A percentile compares a stretch with the other conserved stretches of the same genome.
Evolutionary conservation across 2,329 filamentous ascomycete species (phyloP).

Genomic region (Achaetomium macrosporum): DNA sequence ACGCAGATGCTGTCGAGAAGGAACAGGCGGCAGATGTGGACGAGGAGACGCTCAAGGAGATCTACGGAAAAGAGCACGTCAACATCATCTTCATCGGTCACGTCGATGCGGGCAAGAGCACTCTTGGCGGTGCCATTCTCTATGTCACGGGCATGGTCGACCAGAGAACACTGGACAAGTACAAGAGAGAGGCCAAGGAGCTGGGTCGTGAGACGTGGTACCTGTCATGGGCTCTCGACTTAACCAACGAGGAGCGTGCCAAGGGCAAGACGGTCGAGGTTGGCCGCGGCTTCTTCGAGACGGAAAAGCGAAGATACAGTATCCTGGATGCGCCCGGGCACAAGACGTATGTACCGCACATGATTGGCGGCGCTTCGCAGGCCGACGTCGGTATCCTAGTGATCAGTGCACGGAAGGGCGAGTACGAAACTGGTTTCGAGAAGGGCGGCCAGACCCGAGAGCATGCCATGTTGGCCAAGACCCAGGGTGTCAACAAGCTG

Average conservation of each 20-base stretch:
- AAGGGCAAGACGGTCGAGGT: constrained; percentile 99
- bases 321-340: constrained; percentile 96
- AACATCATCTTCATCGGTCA: constrained; percentile 69
- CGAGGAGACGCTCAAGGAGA: constrained; percentile 74
- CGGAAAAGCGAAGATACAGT: constrained; percentile 90
- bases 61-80: constrained; percentile 88
- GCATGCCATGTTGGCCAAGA: constrained; percentile 96
- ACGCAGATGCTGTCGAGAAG: constrained; percentile 77
- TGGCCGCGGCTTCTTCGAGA: constrained; percentile 92
- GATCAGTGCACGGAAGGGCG: constrained; percentile 92
- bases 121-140: constrained; percentile 86
- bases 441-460: constrained; percentile 92
- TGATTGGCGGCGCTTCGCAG: constrained; percentile 94
- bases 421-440: constrained; percentile 98
- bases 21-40: constrained; percentile 72
- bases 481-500: constrained; percentile 95
- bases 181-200: constrained; percentile 94
- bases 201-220: constrained; percentile 98
- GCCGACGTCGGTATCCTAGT: constrained; percentile 93
- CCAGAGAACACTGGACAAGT: constrained; percentile 95
- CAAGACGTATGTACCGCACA: constrained; percentile 96
- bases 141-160: constrained; percentile 99
- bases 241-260: constrained; percentile 91
- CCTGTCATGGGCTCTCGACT: constrained; percentile 93
- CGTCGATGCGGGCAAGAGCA: constrained; percentile 97